A percentile compares a stretch with the other conserved stretches of the same genome.
These are phyloP conservation scores for Apiospora pterosperma DNA, from an alignment of 2,329 filamentous ascomycete genomes.

Conservation along the genomic window DNA sequence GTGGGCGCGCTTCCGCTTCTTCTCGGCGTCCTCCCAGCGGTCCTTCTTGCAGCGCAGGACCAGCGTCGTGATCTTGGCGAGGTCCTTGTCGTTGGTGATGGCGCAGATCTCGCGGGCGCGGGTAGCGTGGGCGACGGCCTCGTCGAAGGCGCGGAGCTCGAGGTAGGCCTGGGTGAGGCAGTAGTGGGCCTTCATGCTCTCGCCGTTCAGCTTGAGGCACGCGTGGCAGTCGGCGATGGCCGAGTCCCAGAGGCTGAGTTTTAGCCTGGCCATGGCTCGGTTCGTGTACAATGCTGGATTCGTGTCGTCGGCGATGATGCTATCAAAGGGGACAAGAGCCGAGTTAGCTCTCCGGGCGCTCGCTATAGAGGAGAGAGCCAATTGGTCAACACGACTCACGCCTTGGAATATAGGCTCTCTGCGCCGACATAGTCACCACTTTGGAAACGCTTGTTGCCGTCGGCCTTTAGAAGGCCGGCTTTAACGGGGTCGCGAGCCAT, in stretches of 20 bases:
- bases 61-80: conserved; percentile 67
- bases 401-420: conserved; percentile 55
- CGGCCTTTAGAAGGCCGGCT: conserved; percentile 10
- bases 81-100: conserved; percentile 59
- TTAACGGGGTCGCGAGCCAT: conserved; percentile 4
- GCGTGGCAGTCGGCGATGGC: conserved; percentile 75
- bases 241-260: conserved; percentile 68
- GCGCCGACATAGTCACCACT: conserved; percentile 48
- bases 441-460: conserved; percentile 48
- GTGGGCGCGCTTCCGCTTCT: conserved; percentile 51
- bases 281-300: conserved; percentile 86
- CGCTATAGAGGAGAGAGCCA: not conserved
- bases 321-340: conserved; percentile 29
- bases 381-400: conserved; percentile 41
- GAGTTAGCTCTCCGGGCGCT: not conserved
- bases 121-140: conserved; percentile 67
- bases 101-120: conserved; percentile 71
- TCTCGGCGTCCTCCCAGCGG: conserved; percentile 76
- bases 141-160: conserved; percentile 66
- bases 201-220: conserved; percentile 65
- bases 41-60: conserved; percentile 82
- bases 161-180: conserved; percentile 82
- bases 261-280: conserved; percentile 77
- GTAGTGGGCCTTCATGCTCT: conserved; percentile 77
- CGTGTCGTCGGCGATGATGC: conserved; percentile 72